Evolutionary conservation across 331 rosid species (phyloP), one percentile per base, ranked within the genome.

Genomic region (Quercus phellos): DNA sequence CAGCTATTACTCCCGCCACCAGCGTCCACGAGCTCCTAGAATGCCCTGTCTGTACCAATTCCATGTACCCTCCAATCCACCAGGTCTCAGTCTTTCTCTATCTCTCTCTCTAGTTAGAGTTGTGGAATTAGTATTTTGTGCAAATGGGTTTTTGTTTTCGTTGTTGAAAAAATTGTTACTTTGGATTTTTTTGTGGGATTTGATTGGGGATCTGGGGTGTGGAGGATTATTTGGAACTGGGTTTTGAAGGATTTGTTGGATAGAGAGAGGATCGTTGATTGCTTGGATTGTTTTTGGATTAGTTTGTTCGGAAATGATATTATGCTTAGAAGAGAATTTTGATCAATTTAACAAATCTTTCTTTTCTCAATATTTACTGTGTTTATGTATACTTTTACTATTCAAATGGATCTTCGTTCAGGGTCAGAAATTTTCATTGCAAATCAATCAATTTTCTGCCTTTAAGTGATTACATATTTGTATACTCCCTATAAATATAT

Each of bases 61-160:
- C 99, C 73, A 95, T 95, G 99, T 95, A 92, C 81, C 99, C 99
- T 21, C 99, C 99, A 55, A 95, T 95, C 34, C 99, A 95, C 75
- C 99, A 95, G 99, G 99, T 91, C 21, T 21, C 35, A 51, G 6
- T 38, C 80, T 32, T 68, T 80, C 73, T 64, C 43, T 0, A 55
- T 56, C 7, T 85, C 21, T 11, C 54, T 11, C 54, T 68, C 6
- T 63, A 56, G 29, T 68, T 73, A 46, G 27, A 3, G 12, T 26
- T 58, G 21, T 55, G 24, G 51, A 18, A 34, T 32, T 21, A 29
- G 7, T 59, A 13, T 13, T 42, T 26, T 70, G 34, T 29, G 70
- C 51, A 24, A 53, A 64, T 55, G 81, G 58, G 58, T 21, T 27
- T 13, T 43, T 54, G 32, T 16, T 60, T 12, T 34, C 6, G 53